Evolutionary conservation across 164 flowering plant genomes (phyloP).

Genomic region (Stephania japonica): DNA sequence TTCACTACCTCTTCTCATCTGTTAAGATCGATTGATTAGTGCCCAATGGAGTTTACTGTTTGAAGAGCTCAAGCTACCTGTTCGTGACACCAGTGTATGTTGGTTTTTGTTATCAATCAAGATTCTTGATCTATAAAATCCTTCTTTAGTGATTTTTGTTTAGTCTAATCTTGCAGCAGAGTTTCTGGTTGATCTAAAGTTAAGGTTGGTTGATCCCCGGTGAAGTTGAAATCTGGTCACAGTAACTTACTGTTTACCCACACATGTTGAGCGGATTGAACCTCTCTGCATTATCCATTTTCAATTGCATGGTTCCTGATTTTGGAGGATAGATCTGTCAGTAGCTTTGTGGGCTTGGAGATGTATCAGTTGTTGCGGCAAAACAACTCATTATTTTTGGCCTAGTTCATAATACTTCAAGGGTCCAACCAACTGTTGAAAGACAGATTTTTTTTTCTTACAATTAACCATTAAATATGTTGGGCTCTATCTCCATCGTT

Average conservation of each 20-base stretch:
- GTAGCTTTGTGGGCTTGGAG: background rate
- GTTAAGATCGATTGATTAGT: conserved; percentile 36
- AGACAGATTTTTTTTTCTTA: background rate
- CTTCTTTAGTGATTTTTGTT: background rate
- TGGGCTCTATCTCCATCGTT: background rate
- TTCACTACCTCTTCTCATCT: conserved; percentile 37
- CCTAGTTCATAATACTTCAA: background rate
- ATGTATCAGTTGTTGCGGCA: background rate
- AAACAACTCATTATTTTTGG: background rate
- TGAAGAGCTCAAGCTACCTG: background rate
- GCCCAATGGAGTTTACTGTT: background rate
- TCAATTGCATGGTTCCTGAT: background rate
- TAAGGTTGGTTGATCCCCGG: background rate
- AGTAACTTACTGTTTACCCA: background rate
- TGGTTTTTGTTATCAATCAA: background rate
- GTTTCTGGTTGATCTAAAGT: background rate
- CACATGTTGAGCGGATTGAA: background rate
- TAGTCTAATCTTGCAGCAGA: background rate
- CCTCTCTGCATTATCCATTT: background rate
- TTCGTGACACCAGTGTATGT: background rate
- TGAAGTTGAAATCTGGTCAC: background rate
- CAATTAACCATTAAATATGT: background rate
- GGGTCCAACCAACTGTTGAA: background rate
- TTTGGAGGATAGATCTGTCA: background rate
- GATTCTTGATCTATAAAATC: background rate